A percentile compares a stretch with the other conserved stretches of the same genome.
Evolutionary conservation across 208 protist genomes (phyloP).

Genomic region (Crithidia fasciculata): DNA sequence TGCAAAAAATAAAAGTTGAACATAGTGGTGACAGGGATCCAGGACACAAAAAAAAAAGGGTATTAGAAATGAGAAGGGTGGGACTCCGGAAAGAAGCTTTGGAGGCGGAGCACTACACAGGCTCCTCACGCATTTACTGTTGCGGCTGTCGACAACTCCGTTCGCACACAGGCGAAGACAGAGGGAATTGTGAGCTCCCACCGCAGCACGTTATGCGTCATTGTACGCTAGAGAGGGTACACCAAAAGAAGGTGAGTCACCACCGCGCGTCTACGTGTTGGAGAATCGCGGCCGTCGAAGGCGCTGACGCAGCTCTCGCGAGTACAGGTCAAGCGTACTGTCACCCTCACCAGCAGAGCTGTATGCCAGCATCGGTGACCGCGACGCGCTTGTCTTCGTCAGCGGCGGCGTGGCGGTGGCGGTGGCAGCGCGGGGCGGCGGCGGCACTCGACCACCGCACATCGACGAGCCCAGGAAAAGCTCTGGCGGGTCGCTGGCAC

Average conservation of each 20-base stretch:
- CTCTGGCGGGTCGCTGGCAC: not conserved
- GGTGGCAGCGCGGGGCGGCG: not conserved
- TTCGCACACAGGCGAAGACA: too few relatives aligned
- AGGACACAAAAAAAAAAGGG: too few relatives aligned
- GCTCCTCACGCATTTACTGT: too few relatives aligned
- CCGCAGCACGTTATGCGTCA: too few relatives aligned
- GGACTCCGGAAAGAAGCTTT: too few relatives aligned
- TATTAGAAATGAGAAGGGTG: too few relatives aligned
- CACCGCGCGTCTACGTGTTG: not conserved
- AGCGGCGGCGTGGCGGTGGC: not conserved
- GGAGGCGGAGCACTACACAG: too few relatives aligned
- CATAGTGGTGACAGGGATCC: too few relatives aligned
- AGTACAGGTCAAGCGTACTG: slow-evolving; percentile 28
- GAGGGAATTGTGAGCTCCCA: too few relatives aligned
- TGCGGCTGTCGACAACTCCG: too few relatives aligned
- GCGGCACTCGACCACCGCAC: not conserved
- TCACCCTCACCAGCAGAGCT: not conserved
- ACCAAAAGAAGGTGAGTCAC: not conserved
- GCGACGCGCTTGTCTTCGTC: not conserved
- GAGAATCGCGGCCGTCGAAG: slow-evolving; percentile 20
- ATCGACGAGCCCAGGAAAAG: not conserved
- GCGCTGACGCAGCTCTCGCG: slow-evolving; percentile 16
- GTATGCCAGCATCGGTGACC: slow-evolving; percentile 31
- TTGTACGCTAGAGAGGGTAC: not conserved
- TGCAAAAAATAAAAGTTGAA: too few relatives aligned